phyloP scores from a whole-genome alignment of 331 rosid genomes.

The Phaseolus coccineus region DNA sequence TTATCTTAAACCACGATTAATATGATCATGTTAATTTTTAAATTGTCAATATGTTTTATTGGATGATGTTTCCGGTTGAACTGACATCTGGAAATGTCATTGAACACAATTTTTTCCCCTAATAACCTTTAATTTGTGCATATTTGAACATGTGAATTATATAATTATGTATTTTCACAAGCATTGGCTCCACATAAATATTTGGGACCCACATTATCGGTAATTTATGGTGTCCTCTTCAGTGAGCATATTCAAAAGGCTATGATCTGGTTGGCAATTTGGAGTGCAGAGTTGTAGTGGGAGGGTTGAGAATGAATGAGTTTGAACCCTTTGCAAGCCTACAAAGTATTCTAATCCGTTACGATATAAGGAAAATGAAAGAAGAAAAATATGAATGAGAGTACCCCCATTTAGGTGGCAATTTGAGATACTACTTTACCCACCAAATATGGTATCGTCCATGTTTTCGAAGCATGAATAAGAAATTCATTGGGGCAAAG shows the following conservation, averaged over 20 bases:
- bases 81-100: too few species aligned
- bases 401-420: slow-evolving; percentile 51
- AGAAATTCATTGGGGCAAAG: slow-evolving; percentile 35
- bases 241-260: slow-evolving; percentile 38
- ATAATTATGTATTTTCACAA: slow-evolving; percentile 11
- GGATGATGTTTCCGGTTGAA: too few species aligned
- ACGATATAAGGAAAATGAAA: slow-evolving; percentile 48
- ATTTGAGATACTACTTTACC: slow-evolving; percentile 50
- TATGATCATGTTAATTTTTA: too few species aligned
- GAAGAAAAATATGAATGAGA: slow-evolving; percentile 27
- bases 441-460: slow-evolving; percentile 43
- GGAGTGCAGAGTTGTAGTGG: slow-evolving; percentile 56
- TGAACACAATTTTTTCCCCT: too few species aligned
- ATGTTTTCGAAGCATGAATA: slow-evolving; percentile 44
- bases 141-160: slow-evolving; percentile 25
- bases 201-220: slow-evolving; percentile 57
- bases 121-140: slow-evolving; percentile 49
- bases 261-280: slow-evolving; percentile 67
- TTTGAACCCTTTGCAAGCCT: slow-evolving; percentile 65
- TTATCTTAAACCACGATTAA: too few species aligned
- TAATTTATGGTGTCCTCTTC: slow-evolving; percentile 43
- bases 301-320: slow-evolving; percentile 51
- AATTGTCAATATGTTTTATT: too few species aligned
- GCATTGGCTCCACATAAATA: slow-evolving; percentile 24
- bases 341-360: slow-evolving; percentile 54